Base-by-base conservation (phyloP, 495 filamentous ascomycete genomes). In the Xeromyces bisporus region DNA sequence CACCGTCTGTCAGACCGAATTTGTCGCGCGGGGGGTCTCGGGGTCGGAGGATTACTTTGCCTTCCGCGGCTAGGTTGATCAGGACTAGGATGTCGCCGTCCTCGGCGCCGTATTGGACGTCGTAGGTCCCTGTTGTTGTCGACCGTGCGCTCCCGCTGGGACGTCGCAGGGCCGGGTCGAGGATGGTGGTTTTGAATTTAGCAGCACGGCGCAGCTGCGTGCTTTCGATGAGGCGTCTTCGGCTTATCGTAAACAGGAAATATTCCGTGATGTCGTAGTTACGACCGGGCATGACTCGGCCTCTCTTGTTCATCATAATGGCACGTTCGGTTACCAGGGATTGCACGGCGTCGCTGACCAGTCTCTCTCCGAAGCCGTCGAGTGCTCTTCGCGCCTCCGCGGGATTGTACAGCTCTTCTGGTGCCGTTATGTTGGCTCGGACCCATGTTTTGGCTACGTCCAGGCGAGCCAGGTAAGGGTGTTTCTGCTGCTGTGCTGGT, bases 71-170 rank as follows among this genome's bases (percentile, higher is more conserved):
- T 15, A 93, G 62, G 43, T 85, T 80, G 14, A 73, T 59, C 26
- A 82, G 36, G 4, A 69, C 76, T 42, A 91, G 63, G 23, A 79
- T 68, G 20, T 74, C 66, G 12, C 78, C 79, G 41, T 89, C 75
- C 23, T 56, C 48, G 15, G 52, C 56, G 21, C 43, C 34, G 31
- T 62, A 58, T 11, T 39, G 33, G 6, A 60, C 25, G 7, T 55
- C 46, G 21, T 37, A 36, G 1, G 32, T 15, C 1, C 47, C 48
- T n/a, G n/a, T n/a, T n/a, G n/a, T n/a, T n/a, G n/a, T n/a, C n/a
- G n/a, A n/a, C n/a, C n/a, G n/a, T 5, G 20, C 5, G 5, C 20
- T 9, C 5, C 20, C 20, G 4, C 9, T 9, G 3, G 53, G 48
- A 1, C 41, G 35, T 13, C 51, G 53, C 39, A 80, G 68, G 6